Conservation (phyloP, 306 rosid genomes). For the Hylodesmum podocarpum region DNA sequence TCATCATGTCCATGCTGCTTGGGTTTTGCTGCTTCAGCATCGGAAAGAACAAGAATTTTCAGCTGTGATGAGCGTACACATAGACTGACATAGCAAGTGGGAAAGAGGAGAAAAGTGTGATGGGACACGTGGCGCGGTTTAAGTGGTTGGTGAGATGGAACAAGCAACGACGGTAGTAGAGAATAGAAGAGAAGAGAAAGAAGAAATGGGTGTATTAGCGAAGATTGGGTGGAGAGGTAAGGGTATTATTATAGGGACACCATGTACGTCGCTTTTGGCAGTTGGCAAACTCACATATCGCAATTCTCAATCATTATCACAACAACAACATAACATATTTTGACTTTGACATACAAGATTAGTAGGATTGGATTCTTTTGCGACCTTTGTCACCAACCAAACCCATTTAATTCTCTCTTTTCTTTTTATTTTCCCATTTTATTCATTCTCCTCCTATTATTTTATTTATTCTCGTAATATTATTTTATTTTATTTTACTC, state of each 20-base stretch:
- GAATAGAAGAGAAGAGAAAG: neutral
- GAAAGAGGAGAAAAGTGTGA: neutral
- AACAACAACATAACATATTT: too few species aligned
- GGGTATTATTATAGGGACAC: slow-evolving; percentile 9
- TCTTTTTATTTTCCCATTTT: neutral
- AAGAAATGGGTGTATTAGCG: neutral
- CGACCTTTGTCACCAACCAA: neutral
- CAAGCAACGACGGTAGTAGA: neutral
- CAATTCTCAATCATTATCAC: neutral
- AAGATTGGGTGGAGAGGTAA: slow-evolving; percentile 8
- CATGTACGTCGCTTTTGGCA: slow-evolving; percentile 22
- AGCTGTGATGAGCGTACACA: slow-evolving; percentile 28
- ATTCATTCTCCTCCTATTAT: too few species aligned
- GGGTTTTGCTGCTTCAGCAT: slow-evolving; percentile 68
- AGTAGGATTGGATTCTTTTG: neutral
- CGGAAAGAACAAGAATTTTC: too few species aligned
- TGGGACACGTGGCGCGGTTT: slow-evolving; percentile 7
- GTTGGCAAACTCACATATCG: slow-evolving; percentile 1
- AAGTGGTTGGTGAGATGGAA: neutral
- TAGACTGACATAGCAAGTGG: slow-evolving; percentile 21
- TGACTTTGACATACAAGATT: slow-evolving; percentile 3
- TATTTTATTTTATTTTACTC: neutral
- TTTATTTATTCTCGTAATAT: neutral
- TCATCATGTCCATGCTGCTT: slow-evolving; percentile 62
- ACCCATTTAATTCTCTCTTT: neutral